Evolutionary conservation across 2,329 filamentous ascomycete species (phyloP), one percentile per base, ranked within the genome.

Genomic region (Penicillium vulpinum): DNA sequence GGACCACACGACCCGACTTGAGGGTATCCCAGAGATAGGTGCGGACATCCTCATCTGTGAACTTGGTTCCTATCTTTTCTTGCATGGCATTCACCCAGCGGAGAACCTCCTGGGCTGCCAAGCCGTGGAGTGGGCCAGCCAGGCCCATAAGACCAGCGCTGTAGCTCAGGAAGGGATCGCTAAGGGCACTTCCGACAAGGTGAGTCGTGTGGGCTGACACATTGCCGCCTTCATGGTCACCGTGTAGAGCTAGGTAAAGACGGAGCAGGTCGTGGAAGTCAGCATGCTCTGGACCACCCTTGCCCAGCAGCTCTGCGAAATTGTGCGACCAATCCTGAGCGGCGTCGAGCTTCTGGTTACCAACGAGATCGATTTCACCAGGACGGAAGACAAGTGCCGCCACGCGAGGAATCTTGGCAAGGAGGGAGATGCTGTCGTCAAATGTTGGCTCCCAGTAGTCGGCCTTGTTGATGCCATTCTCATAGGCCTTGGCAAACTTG

Each of bases 361-460:
- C 96, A 81, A 63, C 89, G 80, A 70, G 88, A 87, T 74, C 92
- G 86, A 67, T 82, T 78, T 73, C 85, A 81, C 84, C 94, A 90
- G 62, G 91, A 82, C 96, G 91, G 83, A 99, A 97, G 72, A 99
- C 97, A 78, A 96, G 95, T 57, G 94, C 94, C 28, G 94, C 94
- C 66, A 99, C 92, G 60, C 91, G 95, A 61, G 94, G 94, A 52
- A 99, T 88, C 83, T 99, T 99, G 61, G 93, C 94, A 55, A 99
- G 85, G 61, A 99, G 84, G 46, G 89, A 91, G 75, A 99, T 96
- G 75, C 85, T 88, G 80, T 99, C 94, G 73, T 97, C 93, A 72
- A 96, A 97, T 43, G 91, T 96, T 15, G 93, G 91, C 80, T 97
- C 94, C 94, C 94, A 99, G 85, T 97, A 97, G 67, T 97, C 91